Evolutionary conservation across 2,329 filamentous ascomycete genomes (phyloP), one percentile per base, ranked within the genome.

Genomic region (Juglanconis sp.): DNA sequence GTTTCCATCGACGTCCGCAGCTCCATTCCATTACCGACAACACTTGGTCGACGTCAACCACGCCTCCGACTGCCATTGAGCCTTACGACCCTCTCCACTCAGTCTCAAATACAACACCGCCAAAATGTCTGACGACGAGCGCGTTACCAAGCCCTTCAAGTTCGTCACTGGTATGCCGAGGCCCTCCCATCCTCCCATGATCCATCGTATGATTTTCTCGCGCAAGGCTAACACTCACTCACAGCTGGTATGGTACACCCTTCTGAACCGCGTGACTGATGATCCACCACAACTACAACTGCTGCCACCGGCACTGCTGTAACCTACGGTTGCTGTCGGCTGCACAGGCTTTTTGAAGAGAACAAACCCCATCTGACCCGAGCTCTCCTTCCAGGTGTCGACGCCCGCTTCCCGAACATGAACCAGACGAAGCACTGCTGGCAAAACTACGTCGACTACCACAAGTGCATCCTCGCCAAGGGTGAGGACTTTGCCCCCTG

Each of bases 361-460:
- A 69, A 72, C 67, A 68, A 65, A 66, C 59, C 24, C 49, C 66
- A 65, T 68, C 65, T 71, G 65, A 57, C 57, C 46, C 42, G 34
- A 57, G 9, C 31, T 50, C 40, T 40, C 35, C 24, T 24, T 44
- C 31, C 30, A 97, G 95, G 95, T 84, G 96, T 96, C 83, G 95
- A 99, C 78, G 95, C 95, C 79, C 94, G 95, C 78, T 99, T 98
- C 84, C 95, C 95, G 74, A 96, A 99, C 85, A 83, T 87, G 84
- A 99, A 99, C 84, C 91, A 95, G 83, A 90, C 93, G 81, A 97
- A 97, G 90, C 93, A 99, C 87, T 99, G 95, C 91, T 99, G 95
- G 95, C 96, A 99, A 80, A 99, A 99, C 87, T 99, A 99, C 82
- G 95, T 99, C 83, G 95, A 99, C 81, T 98, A 99, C 86, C 91